Percentiles rank a stretch among this genome's conserved stretches.
phyloP scores from a whole-genome alignment of 352 stramenopile species.

The Pythium pectinolyticum region DNA sequence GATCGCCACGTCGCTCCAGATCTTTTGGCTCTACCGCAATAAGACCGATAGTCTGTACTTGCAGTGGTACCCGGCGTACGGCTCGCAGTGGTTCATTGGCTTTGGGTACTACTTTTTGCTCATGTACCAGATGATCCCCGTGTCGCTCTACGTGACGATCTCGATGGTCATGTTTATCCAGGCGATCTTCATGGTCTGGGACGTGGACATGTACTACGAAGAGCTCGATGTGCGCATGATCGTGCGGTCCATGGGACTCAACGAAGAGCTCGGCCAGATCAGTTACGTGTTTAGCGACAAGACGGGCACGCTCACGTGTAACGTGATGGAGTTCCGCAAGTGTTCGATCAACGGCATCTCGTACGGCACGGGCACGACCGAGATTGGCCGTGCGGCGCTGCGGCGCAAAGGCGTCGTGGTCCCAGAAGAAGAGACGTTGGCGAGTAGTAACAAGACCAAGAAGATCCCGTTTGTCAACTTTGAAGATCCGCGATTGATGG shows the following conservation, averaged over 20 bases:
- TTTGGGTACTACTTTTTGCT: constrained; percentile 94
- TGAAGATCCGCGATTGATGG: constrained; percentile 54
- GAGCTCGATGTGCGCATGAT: constrained; percentile 88
- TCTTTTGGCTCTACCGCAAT: constrained; percentile 62
- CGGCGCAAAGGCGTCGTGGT: constrained; percentile 63
- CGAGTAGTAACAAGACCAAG: constrained; percentile 20
- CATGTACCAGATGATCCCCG: constrained; percentile 96
- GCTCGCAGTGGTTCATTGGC: constrained; percentile 71
- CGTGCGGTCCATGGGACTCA: constrained; percentile 81
- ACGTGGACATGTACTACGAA: constrained; percentile 91
- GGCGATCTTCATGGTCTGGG: constrained; percentile 92
- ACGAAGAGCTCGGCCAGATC: constrained; percentile 92
- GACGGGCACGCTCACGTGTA: constrained; percentile 95
- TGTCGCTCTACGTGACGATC: constrained; percentile 98
- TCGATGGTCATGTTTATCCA: constrained; percentile 95
- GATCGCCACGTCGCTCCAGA: constrained; percentile 54
- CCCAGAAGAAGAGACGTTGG: constrained; percentile 40
- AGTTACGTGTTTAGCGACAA: constrained; percentile 92
- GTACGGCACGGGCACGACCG: constrained; percentile 89
- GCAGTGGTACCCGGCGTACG: constrained; percentile 40
- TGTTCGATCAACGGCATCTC: constrained; percentile 92
- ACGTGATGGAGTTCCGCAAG: constrained; percentile 97
- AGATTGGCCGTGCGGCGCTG: constrained; percentile 73
- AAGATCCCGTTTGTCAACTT: constrained; percentile 84
- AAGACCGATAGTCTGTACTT: constrained; percentile 54